phyloP scores from a whole-genome alignment of 2,329 filamentous ascomycete species.

The Epichloe sp. region DNA sequence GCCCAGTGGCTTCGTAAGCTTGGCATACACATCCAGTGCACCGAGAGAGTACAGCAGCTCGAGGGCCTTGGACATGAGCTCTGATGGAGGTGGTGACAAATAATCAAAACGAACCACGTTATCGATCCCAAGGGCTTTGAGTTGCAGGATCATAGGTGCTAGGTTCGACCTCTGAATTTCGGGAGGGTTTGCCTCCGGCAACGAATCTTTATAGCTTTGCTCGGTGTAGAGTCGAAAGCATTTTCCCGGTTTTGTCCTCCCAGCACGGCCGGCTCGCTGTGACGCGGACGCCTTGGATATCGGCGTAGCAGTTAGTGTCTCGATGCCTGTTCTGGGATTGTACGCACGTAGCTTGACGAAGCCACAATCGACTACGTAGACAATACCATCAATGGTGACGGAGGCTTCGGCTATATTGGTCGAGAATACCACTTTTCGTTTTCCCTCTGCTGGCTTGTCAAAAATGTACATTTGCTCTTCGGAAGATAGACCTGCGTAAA shows the following conservation, averaged over 20 bases:
- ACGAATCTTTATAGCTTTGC: conserved; percentile 40
- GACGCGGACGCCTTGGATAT: conserved; percentile 87
- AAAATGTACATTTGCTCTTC: conserved; percentile 96
- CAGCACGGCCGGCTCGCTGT: conserved; percentile 80
- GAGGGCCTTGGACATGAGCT: conserved; percentile 72
- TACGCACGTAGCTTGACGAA: conserved; percentile 85
- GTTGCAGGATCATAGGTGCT: conserved; percentile 74
- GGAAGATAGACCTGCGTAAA: conserved; percentile 79
- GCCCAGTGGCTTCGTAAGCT: conserved; percentile 80
- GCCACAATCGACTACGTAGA: conserved; percentile 81
- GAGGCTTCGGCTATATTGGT: conserved; percentile 97
- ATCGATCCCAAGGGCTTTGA: conserved; percentile 90
- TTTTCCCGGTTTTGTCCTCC: conserved; percentile 79
- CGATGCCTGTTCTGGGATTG: conserved; percentile 73
- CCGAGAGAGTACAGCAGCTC: conserved; percentile 80
- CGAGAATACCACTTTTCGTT: conserved; percentile 79
- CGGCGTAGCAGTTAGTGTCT: conserved; percentile 68
- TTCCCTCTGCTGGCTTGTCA: conserved; percentile 67
- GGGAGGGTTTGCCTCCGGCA: conserved; percentile 64
- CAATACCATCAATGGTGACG: conserved; percentile 84
- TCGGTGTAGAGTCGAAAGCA: conserved; percentile 91
- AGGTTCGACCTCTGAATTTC: conserved; percentile 91
- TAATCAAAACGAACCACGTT: conserved; percentile 89
- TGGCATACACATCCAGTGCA: conserved; percentile 78
- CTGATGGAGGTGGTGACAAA: conserved; percentile 70